Base-by-base conservation (phyloP, 257 asterid genomes). In the Jacaranda copaia region DNA sequence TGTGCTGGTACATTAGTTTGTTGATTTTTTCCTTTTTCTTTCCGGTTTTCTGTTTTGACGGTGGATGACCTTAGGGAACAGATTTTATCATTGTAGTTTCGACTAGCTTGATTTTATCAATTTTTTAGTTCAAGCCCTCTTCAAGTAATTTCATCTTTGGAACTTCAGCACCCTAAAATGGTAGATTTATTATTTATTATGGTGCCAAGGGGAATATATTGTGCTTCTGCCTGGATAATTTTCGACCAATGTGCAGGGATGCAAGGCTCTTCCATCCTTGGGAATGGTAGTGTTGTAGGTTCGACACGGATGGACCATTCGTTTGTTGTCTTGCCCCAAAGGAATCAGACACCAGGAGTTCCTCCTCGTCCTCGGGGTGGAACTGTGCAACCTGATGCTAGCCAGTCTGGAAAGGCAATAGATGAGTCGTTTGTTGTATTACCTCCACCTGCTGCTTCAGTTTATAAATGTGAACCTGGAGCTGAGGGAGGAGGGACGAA, bases 401-500 rank as follows among this genome's bases (percentile, higher is more conserved):
- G 85, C 81, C 92, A 85, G 67, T 86, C 96, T 57, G 96, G 95
- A 53, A 96, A 86, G 88, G 90, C 96, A 62, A 90, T 96, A 84
- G 99, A 96, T 60, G 99, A 93, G 79, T 96, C 99, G 9, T 96
- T 96, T 61, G 98, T 96, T 73, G 97, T 96, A 19, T 80, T 96
- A 84, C 99, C 99, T 79, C 98, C 98, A 35, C 99, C 98, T 20
- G 99, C 97, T 52, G 98, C 99, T 79, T 96, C 98, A 1, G 98
- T 96, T 68, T 96, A 96, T 77, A 88, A 89, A 38, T 86, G 84
- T 58, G 99, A 93, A 66, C 85, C 90, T 82, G 89, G 87, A 76
- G 82, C 87, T 67, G 95, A 88, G 85, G 98, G 92, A 76, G 81
- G 83, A 40, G 96, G 88, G 57, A 57, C 86, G 80, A 89, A 79